Base-by-base conservation (phyloP, 257 asterid genomes). In the Capsicum pubescens region DNA sequence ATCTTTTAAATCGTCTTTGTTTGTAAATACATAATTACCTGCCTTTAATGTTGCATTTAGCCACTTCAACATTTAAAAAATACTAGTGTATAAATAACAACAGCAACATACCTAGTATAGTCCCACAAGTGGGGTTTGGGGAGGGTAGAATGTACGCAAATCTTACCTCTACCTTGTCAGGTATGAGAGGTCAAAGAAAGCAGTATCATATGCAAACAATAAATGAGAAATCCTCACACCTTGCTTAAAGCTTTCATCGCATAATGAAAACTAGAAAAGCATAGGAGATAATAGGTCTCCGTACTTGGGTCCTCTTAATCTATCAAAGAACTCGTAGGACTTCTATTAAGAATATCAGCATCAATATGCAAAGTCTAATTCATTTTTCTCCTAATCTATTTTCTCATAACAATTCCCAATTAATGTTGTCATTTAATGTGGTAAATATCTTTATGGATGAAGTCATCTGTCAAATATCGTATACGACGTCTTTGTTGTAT, bases 401-500 rank as follows among this genome's bases (percentile, higher is more conserved):
- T 54, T 55, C 17, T 55, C 17, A 55, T 13, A 16, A 55, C 7
- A 12, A 55, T 55, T 55, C 17, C 17, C 16, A 55, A 55, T 55
- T 55, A 3, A 55, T 17, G 7, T 55, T 7, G 60, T 56, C 69
- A 66, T 66, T 66, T 48, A 36, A 32, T 66, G 72, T 32, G 72
- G 72, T 66, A 14, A 64, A 66, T 35, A 66, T 66, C 12, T 1
- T 66, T 32, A 32, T 14, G 9, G 12, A 39, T 32, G 17, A 13
- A 66, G 8, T 63, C 72, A 66, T 32, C 72, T 5, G n/a, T 66
- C 72, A 26, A 66, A 26, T 66, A 66, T 5, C 5, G 8, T 6
- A 32, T 66, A 66, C 72, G 32, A 66, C 32, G 72, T 66, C 72
- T 64, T 64, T 66, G 48, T 66, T 66, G 46, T 66, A 66, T 36